Evolutionary conservation across 2,329 filamentous ascomycete genomes (phyloP), one percentile per base, ranked within the genome.

Genomic region (Chalaropsis thielavioides): DNA sequence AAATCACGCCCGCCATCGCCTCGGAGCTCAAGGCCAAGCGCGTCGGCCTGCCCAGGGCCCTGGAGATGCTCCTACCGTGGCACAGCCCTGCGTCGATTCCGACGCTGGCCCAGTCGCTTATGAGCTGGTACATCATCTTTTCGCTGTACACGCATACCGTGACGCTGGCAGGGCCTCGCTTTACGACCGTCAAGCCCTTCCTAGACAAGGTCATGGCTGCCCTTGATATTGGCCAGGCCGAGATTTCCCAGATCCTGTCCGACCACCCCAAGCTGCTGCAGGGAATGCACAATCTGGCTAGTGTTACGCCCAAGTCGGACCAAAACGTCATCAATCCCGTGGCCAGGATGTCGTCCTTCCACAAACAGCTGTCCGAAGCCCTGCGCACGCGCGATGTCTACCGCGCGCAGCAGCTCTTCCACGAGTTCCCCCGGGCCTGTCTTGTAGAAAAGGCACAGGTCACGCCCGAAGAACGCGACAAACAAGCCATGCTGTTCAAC

Each of bases 401-500:
- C 6, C 62, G 61, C 5, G 44, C 63, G 15, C 49, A 62, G 24
- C 62, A 46, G 22, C 62, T 66, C 10, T 61, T 67, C 44, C 60
- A 19, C 8, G 56, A 66, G 49, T 67, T 68, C 43, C 58, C 65
- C 5, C 38, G 11, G 8, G 41, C 61, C 10, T 64, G 65, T 35
- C 27, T 38, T n/a, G 38, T 58, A n/a, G 44, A 27, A 1, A 43
- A 19, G n/a, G 3, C 27, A 1, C 7, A 17, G 1, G 59, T 61
- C 27, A 51, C 54, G 8, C 13, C 11, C 3, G 46, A 64, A 6
- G 62, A 62, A n/a, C 62, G 60, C 17, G 40, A 54, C 35, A 22
- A 40, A 3, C 67, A 67, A 22, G 49, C 71, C 0, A 73, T 76
- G 17, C 72, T 75, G 5, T 69, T 78, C 44, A 74, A 78, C 67